phyloP scores from a whole-genome alignment of 768 basidiomycete species.

The Rhodosporidiobolus odoratus region DNA sequence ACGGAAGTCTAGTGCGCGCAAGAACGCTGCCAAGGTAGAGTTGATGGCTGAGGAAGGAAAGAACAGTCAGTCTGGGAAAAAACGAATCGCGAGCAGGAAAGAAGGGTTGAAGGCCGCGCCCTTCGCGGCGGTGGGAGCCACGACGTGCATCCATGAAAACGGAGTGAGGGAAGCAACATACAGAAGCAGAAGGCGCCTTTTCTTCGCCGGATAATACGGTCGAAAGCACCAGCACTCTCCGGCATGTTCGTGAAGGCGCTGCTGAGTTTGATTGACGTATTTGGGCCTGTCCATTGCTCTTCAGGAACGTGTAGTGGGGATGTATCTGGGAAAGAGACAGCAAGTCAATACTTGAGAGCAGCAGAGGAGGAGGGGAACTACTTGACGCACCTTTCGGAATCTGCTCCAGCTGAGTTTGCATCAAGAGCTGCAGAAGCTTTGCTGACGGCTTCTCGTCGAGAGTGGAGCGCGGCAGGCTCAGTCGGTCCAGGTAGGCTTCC shows the following conservation, averaged over 20 bases:
- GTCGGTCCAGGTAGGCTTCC: conserved; percentile 8
- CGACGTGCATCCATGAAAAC: not conserved
- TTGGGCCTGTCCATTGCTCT: conserved; percentile 10
- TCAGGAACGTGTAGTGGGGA: conserved; percentile 20
- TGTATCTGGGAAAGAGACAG: conserved; percentile 14
- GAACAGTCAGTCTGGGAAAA: not conserved
- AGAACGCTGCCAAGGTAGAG: conserved; percentile 10
- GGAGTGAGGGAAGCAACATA: not conserved
- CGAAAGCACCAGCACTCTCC: conserved; percentile 3
- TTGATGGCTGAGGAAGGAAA: conserved; percentile 14
- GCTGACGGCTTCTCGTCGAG: not conserved
- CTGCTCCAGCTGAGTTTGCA: conserved; percentile 17
- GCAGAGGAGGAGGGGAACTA: not conserved
- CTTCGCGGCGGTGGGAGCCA: too few species aligned
- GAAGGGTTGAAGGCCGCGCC: not conserved
- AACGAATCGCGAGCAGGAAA: not conserved
- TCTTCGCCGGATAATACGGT: conserved; percentile 10
- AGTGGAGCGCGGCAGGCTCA: conserved; percentile 3
- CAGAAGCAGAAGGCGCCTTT: conserved; percentile 34
- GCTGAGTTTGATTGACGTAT: conserved; percentile 4
- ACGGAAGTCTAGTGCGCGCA: conserved; percentile 24
- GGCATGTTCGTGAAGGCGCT: conserved; percentile 10
- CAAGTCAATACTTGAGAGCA: not conserved
- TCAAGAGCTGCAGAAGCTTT: conserved; percentile 8
- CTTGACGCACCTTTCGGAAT: conserved; percentile 16